These are phyloP conservation scores for Neurospora pannonica DNA, from an alignment of 495 filamentous ascomycete genomes.

Conservation along the genomic window DNA sequence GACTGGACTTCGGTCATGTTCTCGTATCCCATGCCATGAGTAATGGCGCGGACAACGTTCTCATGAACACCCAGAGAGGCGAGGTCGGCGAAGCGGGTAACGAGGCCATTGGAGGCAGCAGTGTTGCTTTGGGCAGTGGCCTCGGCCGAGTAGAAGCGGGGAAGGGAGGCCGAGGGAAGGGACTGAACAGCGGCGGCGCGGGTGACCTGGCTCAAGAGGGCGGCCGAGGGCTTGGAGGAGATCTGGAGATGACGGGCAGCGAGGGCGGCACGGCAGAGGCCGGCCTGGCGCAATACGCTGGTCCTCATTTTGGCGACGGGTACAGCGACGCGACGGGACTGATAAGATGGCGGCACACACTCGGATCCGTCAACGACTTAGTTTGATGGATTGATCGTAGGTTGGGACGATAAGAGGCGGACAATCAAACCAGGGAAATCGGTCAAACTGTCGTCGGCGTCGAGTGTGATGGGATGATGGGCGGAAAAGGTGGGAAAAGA, in stretches of 20 bases:
- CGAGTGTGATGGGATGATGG: not conserved
- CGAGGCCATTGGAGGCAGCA: constrained; percentile 11
- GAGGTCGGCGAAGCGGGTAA: constrained; percentile 67
- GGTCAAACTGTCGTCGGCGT: not conserved
- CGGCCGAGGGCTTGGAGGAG: constrained; percentile 12
- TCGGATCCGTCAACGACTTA: not conserved
- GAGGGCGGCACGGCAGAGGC: constrained; percentile 17
- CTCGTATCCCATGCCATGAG: constrained; percentile 60
- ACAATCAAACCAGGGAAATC: not conserved
- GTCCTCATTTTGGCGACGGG: constrained; percentile 19
- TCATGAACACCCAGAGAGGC: constrained; percentile 49
- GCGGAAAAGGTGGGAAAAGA: not conserved
- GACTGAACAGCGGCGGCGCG: constrained; percentile 4
- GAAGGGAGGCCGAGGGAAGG: constrained; percentile 11
- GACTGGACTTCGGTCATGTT: constrained; percentile 92
- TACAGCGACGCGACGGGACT: not conserved
- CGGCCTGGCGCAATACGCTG: constrained; percentile 20
- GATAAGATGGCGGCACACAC: not conserved
- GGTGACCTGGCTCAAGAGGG: constrained; percentile 8
- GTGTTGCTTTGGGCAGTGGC: constrained; percentile 13
- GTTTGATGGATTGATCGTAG: not conserved
- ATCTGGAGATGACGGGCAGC: constrained; percentile 16
- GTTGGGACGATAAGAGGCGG: not conserved
- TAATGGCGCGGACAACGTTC: constrained; percentile 59
- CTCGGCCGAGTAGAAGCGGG: constrained; percentile 31